Percentiles rank a stretch among this genome's conserved stretches.
These are phyloP conservation scores for Monosporascus sp. DNA, from an alignment of 2,329 filamentous ascomycete species.

Conservation along the genomic window DNA sequence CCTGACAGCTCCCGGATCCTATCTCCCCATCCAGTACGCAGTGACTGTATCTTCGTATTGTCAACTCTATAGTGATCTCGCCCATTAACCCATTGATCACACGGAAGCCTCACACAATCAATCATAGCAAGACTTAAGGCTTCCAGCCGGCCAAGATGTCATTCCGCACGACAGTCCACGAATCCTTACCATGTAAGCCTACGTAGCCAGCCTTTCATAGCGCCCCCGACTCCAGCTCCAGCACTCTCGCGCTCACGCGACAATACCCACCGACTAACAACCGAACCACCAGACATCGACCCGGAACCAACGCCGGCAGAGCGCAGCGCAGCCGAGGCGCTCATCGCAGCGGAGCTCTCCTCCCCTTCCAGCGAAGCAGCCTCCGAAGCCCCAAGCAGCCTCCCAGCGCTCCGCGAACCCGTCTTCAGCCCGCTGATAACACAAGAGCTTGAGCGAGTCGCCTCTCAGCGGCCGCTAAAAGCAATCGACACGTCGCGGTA, in stretches of 20 bases:
- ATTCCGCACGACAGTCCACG: conserved; percentile 64
- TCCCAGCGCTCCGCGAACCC: conserved; percentile 47
- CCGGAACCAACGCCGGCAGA: conserved; percentile 58
- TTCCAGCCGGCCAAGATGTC: conserved; percentile 45
- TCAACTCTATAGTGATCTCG: too few species aligned
- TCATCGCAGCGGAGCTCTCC: conserved; percentile 64
- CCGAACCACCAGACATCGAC: conserved; percentile 67
- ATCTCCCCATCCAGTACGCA: too few species aligned
- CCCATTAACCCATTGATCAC: too few species aligned
- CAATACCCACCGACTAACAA: neutral
- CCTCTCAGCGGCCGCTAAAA: conserved; percentile 51
- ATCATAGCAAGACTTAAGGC: neutral
- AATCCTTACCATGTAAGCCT: conserved; percentile 72
- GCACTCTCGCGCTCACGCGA: neutral
- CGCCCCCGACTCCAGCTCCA: neutral
- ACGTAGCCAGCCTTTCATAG: conserved; percentile 4
- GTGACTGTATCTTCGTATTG: too few species aligned
- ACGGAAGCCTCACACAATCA: too few species aligned
- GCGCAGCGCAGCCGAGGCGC: conserved; percentile 61
- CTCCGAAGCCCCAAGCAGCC: conserved; percentile 48
- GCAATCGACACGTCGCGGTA: conserved; percentile 78
- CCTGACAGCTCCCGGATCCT: neutral
- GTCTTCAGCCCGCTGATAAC: conserved; percentile 62
- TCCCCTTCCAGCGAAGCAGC: conserved; percentile 28
- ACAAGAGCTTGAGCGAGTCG: conserved; percentile 64